A percentile compares a stretch with the other conserved stretches of the same genome.
Conservation (phyloP, 352 stramenopile species). For the Phytophthora cactorum region DNA sequence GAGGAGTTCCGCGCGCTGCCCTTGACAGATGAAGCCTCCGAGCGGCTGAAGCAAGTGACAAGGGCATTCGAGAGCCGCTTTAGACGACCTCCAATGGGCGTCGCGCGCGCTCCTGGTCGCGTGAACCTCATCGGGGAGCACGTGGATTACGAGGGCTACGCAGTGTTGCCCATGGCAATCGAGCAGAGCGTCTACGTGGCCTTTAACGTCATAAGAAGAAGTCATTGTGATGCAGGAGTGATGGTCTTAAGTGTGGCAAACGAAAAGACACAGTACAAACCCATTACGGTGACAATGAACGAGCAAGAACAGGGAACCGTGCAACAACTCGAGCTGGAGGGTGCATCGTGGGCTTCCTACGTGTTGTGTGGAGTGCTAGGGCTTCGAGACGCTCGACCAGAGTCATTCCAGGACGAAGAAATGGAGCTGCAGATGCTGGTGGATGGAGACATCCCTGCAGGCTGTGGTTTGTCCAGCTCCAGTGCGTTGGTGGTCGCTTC, state of each 20-base stretch:
- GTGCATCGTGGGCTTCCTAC: constrained; percentile 44
- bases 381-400: constrained; percentile 16
- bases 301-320: constrained; percentile 8
- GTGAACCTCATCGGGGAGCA: constrained; percentile 91
- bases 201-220: constrained; percentile 23
- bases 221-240: background rate
- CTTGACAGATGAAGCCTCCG: background rate
- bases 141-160: constrained; percentile 89
- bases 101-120: constrained; percentile 69
- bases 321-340: constrained; percentile 11
- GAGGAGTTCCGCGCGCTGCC: constrained; percentile 21
- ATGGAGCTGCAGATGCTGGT: constrained; percentile 58
- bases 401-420: constrained; percentile 16
- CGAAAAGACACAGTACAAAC: constrained; percentile 30
- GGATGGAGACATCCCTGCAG: constrained; percentile 69
- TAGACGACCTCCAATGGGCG: constrained; percentile 27
- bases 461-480: constrained; percentile 79
- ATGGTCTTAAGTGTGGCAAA: constrained; percentile 28
- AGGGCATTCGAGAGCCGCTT: constrained; percentile 42
- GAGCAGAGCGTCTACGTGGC: constrained; percentile 63
- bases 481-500: constrained; percentile 80
- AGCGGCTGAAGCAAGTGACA: constrained; percentile 22
- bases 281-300: constrained; percentile 16
- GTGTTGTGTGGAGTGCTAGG: constrained; percentile 44
- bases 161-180: constrained; percentile 86